Percentiles rank a stretch among this genome's conserved stretches.
Conservation (phyloP, 306 rosid genomes). For the Cicer bijugum region DNA sequence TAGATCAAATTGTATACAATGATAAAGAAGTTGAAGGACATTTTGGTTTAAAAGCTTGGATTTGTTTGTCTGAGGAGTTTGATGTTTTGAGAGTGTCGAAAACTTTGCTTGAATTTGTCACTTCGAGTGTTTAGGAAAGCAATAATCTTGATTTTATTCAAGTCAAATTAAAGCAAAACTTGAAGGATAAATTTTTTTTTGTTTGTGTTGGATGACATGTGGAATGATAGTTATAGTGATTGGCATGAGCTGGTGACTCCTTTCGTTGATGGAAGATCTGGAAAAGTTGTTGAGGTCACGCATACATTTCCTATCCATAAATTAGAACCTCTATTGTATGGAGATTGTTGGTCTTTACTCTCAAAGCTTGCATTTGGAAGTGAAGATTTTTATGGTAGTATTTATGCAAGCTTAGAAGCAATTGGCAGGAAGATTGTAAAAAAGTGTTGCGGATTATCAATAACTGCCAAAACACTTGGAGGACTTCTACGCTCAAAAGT, state of each 20-base stretch:
- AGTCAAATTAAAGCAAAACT: constrained; percentile 11
- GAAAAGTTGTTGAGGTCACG: constrained; percentile 49
- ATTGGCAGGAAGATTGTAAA: constrained; percentile 47
- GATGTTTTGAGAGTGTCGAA: constrained; percentile 4
- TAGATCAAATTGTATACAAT: background rate
- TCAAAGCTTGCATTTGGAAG: constrained; percentile 47
- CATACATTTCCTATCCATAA: constrained; percentile 42
- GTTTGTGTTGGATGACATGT: constrained; percentile 4
- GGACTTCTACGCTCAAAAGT: constrained; percentile 46
- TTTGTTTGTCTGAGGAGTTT: constrained; percentile 2
- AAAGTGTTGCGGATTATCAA: constrained; percentile 55
- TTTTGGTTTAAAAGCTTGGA: constrained; percentile 22
- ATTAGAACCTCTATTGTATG: constrained; percentile 41
- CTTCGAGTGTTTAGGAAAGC: background rate
- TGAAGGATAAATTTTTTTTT: background rate
- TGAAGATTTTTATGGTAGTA: background rate
- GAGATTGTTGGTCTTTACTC: constrained; percentile 50
- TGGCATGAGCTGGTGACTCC: constrained; percentile 5
- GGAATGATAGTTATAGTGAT: constrained; percentile 8
- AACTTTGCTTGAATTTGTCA: background rate
- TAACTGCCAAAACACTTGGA: constrained; percentile 56
- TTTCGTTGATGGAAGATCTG: background rate
- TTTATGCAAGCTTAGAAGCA: constrained; percentile 30
- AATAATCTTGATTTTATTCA: constrained; percentile 6
- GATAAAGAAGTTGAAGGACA: background rate